Base-by-base conservation (phyloP, 495 filamentous ascomycete genomes). In the Penicillium antarcticum region DNA sequence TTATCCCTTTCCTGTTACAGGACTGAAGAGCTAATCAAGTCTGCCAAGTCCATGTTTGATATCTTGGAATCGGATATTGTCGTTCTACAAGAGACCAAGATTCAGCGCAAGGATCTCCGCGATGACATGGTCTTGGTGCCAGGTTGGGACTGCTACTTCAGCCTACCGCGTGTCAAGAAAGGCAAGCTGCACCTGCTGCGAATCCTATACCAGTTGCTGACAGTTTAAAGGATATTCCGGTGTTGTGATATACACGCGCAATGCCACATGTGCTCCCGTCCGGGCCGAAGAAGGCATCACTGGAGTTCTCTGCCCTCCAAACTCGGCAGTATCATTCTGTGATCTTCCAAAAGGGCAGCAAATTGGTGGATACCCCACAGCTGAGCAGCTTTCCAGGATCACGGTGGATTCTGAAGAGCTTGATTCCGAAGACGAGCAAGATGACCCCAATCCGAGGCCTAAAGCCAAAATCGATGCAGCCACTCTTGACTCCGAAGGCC, bases 111-210 rank as follows among this genome's bases (percentile, higher is more conserved):
- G 63, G 92, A 98, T 58, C 77, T 98, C 2, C 76, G 78, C 23
- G 94, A 97, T 75, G 94, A 96, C 65, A 97, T 98, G 92, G 91
- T 98, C 12, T 68, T 97, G 5, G 85, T 98, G 0, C 85, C 90
- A 0, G 94, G 94, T 19, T 98, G 94, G 94, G 94, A 98, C 66
- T 95, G 91, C 56, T 96, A 85, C 66, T 97, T 96, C 70, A 96
- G 89, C 62, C 77, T 98, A 6, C 94, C 94, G 7, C 87, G 83
- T 63, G 77, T 94, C 57, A 97, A 97, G 70, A 96, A 97, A 73
- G 94, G 92, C 12, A 56, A 56, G 36, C 53, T 35, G 17, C 36
- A 5, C 13, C 16, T 39, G 18, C n/a, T 39, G 10, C 1, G 23
- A 1, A 45, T 19, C n/a, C 4, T 23, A 32, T 23, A 14, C 23